These are phyloP conservation scores for Deuterostichococcus epilithicus DNA, from an alignment of 139 green algal species.

Conservation along the genomic window DNA sequence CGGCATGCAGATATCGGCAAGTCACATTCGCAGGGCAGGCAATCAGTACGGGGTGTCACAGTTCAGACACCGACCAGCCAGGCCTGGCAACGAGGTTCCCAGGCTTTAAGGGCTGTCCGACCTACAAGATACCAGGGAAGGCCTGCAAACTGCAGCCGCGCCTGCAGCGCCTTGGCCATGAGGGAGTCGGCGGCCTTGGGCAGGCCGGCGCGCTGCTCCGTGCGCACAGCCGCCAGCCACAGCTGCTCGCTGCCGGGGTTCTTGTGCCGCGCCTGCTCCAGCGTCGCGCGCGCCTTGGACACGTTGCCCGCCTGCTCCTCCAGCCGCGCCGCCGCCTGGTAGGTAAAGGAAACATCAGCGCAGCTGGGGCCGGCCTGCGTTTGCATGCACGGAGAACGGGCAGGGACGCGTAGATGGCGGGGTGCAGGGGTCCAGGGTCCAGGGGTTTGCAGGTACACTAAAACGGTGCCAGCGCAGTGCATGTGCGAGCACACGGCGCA, in stretches of 20 bases:
- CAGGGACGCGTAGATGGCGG: no score
- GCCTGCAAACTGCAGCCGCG: conserved; percentile 6
- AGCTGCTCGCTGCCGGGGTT: conserved; percentile 78
- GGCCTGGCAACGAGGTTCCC: not conserved
- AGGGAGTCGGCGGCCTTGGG: conserved; percentile 76
- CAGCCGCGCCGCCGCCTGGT: conserved; percentile 51
- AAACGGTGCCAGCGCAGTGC: no score
- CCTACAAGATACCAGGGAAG: not conserved
- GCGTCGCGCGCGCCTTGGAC: conserved; percentile 62
- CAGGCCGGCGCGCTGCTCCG: conserved; percentile 73
- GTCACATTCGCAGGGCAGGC: no score
- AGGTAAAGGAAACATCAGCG: no score
- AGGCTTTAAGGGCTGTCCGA: not conserved
- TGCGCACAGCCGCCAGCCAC: conserved; percentile 89
- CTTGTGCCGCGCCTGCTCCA: conserved; percentile 69
- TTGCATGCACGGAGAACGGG: no score
- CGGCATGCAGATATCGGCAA: no score
- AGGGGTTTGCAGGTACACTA: no score
- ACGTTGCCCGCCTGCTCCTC: conserved; percentile 72
- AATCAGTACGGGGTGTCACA: no score
- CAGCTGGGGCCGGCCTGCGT: no score
- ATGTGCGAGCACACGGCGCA: not conserved
- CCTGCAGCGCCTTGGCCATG: conserved; percentile 88
- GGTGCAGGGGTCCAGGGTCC: no score
- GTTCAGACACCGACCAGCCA: no score